phyloP scores from a whole-genome alignment of 345 rosid species.

The Syzygium grande region DNA sequence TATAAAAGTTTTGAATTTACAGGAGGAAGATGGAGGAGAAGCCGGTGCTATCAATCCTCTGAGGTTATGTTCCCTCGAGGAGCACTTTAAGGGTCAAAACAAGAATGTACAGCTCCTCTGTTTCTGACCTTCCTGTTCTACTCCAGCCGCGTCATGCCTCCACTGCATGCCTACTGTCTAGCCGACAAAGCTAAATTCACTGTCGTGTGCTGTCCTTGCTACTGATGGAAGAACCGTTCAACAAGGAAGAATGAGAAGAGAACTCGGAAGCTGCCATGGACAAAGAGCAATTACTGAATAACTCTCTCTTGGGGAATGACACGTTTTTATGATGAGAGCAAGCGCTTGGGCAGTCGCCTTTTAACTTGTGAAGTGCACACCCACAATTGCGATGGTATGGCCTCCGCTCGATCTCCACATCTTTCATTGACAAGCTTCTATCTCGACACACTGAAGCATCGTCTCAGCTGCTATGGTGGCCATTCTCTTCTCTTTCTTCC shows the following conservation, averaged over 20 bases:
- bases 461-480: background rate
- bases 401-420: slow-evolving; percentile 4
- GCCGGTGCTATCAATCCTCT: background rate
- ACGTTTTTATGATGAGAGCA: background rate
- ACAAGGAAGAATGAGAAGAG: background rate
- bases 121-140: background rate
- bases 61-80: background rate
- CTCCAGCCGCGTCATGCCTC: background rate
- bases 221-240: background rate
- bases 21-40: background rate
- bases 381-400: slow-evolving; percentile 13
- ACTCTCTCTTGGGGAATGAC: background rate
- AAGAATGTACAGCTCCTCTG: background rate
- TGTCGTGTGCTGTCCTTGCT: background rate
- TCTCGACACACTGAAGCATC: background rate
- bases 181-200: background rate
- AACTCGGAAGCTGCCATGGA: background rate
- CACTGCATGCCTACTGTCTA: background rate
- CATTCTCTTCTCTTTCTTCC: background rate
- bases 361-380: slow-evolving; percentile 4
- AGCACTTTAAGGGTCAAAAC: background rate
- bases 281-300: background rate
- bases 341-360: background rate
- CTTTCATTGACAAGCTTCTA: background rate
- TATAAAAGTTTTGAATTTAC: background rate